Evolutionary conservation across 768 basidiomycete species (phyloP).

Genomic region (Hydnum rufescens): DNA sequence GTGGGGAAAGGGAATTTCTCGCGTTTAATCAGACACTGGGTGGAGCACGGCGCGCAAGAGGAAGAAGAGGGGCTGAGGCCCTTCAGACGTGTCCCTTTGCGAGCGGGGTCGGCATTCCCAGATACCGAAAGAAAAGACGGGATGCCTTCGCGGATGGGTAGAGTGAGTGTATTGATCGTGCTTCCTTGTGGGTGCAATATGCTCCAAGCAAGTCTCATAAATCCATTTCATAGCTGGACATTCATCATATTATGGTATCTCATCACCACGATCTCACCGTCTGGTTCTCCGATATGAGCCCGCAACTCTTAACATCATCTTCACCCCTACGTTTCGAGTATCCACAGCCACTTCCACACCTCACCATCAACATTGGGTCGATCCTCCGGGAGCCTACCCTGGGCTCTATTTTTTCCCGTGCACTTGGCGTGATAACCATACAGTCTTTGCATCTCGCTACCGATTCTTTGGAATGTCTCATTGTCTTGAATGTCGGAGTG

Average conservation of each 20-base stretch:
- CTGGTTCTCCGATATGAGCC: slow-evolving; percentile 56
- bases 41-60: slow-evolving; percentile 29
- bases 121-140: slow-evolving; percentile 13
- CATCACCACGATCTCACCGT: slow-evolving; percentile 42
- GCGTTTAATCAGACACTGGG: slow-evolving; percentile 22
- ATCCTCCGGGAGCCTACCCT: slow-evolving; percentile 23
- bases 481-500: slow-evolving; percentile 36
- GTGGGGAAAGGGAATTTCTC: slow-evolving; percentile 20
- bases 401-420: slow-evolving; percentile 9
- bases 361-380: slow-evolving; percentile 38
- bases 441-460: slow-evolving; percentile 29
- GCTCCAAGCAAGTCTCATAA: background rate
- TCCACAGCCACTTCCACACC: slow-evolving; percentile 39
- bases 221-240: slow-evolving; percentile 28
- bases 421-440: slow-evolving; percentile 20
- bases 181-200: too few species aligned
- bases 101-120: background rate
- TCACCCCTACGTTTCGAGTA: slow-evolving; percentile 39
- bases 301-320: slow-evolving; percentile 34
- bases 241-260: slow-evolving; percentile 43
- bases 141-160: slow-evolving; percentile 30
- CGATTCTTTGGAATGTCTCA: slow-evolving; percentile 36
- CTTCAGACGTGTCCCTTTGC: background rate
- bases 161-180: slow-evolving; percentile 25
- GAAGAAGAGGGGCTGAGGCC: slow-evolving; percentile 15